These are phyloP conservation scores for Luffa aegyptiaca DNA, from an alignment of 306 rosid genomes.

Conservation along the genomic window DNA sequence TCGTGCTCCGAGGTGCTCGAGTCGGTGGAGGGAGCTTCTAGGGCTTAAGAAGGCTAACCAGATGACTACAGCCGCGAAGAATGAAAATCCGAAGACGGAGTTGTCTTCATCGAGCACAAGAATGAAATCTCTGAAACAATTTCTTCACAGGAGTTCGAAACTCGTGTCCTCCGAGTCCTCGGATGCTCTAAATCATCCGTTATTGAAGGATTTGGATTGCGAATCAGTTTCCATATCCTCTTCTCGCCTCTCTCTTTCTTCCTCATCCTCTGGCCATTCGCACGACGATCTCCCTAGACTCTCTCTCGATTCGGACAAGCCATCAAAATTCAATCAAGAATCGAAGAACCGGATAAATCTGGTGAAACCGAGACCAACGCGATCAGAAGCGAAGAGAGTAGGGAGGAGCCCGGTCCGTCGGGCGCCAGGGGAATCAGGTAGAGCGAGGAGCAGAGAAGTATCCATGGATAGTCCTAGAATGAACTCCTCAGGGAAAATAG, in stretches of 20 bases:
- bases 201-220: constrained; percentile 47
- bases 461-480: constrained; percentile 90
- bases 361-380: constrained; percentile 30
- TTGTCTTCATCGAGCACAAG: constrained; percentile 15
- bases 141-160: constrained; percentile 52
- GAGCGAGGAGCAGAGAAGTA: constrained; percentile 53
- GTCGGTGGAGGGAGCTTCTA: constrained; percentile 79
- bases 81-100: constrained; percentile 32
- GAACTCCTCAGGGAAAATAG: constrained; percentile 92
- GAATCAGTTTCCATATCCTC: constrained; percentile 60
- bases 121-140: constrained; percentile 39
- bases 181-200: constrained; percentile 37
- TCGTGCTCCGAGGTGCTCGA: constrained; percentile 83
- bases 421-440: constrained; percentile 17
- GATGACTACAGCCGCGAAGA: constrained; percentile 23
- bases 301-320: constrained; percentile 69
- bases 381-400: constrained; percentile 23
- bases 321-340: constrained; percentile 11
- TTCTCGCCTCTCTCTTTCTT: constrained; percentile 77
- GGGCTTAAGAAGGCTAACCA: constrained; percentile 59
- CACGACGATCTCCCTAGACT: constrained; percentile 79
- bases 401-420: constrained; percentile 60
- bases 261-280: constrained; percentile 75
- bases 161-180: constrained; percentile 30
- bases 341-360: constrained; percentile 29